Percentiles rank a stretch among this genome's conserved stretches.
phyloP scores from a whole-genome alignment of 306 rosid genomes.

The Rubus parviflorus region DNA sequence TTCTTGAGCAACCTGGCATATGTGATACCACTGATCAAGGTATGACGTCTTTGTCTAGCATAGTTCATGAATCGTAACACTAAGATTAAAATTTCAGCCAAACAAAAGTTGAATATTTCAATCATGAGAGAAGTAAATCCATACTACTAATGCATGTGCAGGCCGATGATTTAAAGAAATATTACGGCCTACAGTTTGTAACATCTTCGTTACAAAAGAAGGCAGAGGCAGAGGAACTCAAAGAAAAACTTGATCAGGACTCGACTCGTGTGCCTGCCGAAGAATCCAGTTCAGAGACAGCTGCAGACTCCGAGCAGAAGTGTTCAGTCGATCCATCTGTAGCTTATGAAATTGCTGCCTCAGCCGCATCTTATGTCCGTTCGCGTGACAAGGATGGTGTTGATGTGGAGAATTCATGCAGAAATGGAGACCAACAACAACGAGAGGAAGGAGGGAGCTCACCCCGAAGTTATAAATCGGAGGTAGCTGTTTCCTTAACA shows the following conservation, averaged over 20 bases:
- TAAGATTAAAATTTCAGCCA: background rate
- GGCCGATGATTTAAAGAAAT: constrained; percentile 65
- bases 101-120: background rate
- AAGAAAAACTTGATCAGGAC: constrained; percentile 47
- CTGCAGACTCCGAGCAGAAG: constrained; percentile 34
- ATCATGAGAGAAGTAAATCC: constrained; percentile 12
- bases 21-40: constrained; percentile 73
- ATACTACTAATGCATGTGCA: constrained; percentile 38
- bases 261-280: constrained; percentile 42
- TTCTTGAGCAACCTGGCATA: constrained; percentile 88
- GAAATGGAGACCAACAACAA: constrained; percentile 19
- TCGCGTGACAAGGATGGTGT: constrained; percentile 45
- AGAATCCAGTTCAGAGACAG: constrained; percentile 31
- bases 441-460: constrained; percentile 38
- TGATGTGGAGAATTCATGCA: constrained; percentile 22
- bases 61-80: background rate
- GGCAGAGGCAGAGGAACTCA: constrained; percentile 50
- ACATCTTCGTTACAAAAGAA: constrained; percentile 82
- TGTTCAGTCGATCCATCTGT: constrained; percentile 37
- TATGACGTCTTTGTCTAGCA: constrained; percentile 19
- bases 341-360: constrained; percentile 85
- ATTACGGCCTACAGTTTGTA: constrained; percentile 59
- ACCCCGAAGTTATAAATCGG: constrained; percentile 52
- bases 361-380: constrained; percentile 81
- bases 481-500: constrained; percentile 79